Conservation (phyloP, 192 early-diverging fungal genomes). For the Rhizoclosmatium globosum region DNA sequence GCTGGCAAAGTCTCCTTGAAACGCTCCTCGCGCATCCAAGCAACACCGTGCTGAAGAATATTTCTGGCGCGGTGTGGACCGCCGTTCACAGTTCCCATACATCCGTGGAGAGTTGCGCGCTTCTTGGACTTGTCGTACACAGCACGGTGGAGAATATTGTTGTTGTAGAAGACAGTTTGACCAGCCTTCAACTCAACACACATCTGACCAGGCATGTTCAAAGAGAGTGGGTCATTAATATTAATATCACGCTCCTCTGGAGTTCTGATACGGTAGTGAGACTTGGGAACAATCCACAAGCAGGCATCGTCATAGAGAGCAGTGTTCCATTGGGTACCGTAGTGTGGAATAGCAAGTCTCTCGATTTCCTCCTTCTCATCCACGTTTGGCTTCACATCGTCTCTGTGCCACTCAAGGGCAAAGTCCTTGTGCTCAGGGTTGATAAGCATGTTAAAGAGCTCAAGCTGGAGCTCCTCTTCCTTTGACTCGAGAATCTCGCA, state of each 20-base stretch:
- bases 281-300: slow-evolving; percentile 53
- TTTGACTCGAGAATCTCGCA: slow-evolving; percentile 49
- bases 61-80: slow-evolving; percentile 55
- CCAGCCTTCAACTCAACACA: slow-evolving; percentile 50
- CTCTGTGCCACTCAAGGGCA: slow-evolving; percentile 57
- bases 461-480: slow-evolving; percentile 50
- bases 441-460: slow-evolving; percentile 59
- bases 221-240: slow-evolving; percentile 49
- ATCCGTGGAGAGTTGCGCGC: slow-evolving; percentile 56
- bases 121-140: slow-evolving; percentile 46
- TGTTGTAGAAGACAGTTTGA: slow-evolving; percentile 64
- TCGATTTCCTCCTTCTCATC: slow-evolving; percentile 48
- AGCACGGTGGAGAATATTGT: slow-evolving; percentile 61
- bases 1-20: slow-evolving; percentile 50
- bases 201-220: slow-evolving; percentile 54
- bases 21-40: slow-evolving; percentile 51
- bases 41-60: slow-evolving; percentile 60
- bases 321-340: slow-evolving; percentile 64
- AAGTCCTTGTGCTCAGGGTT: slow-evolving; percentile 56
- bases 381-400: slow-evolving; percentile 48
- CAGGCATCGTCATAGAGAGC: slow-evolving; percentile 60
- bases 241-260: slow-evolving; percentile 52
- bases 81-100: slow-evolving; percentile 56
- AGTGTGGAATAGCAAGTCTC: slow-evolving; percentile 52
- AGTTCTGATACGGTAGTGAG: slow-evolving; percentile 54